phyloP scores from a whole-genome alignment of 495 filamentous ascomycete genomes.

The Penicillium waksmanii region DNA sequence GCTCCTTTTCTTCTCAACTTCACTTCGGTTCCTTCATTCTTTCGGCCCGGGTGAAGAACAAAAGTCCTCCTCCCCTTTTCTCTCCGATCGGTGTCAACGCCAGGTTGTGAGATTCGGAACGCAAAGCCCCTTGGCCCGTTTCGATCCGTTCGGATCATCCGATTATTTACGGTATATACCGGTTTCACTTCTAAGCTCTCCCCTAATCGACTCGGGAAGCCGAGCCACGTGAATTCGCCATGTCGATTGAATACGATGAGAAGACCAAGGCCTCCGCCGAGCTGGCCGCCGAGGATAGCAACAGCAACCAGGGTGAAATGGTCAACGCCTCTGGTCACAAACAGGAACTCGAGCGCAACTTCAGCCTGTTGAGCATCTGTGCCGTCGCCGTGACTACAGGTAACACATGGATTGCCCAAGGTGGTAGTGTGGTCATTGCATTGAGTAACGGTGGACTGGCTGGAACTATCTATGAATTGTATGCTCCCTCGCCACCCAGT shows the following conservation, averaged over 20 bases:
- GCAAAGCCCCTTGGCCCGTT: background rate
- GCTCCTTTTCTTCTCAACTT: constrained; percentile 8
- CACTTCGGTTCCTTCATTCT: constrained; percentile 7
- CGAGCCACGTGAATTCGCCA: constrained; percentile 11
- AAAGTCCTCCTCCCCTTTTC: background rate
- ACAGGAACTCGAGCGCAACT: constrained; percentile 64
- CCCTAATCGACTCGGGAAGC: constrained; percentile 1
- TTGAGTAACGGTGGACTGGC: constrained; percentile 55
- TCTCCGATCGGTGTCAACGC: background rate
- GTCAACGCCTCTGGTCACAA: constrained; percentile 61
- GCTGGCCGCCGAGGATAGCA: constrained; percentile 24
- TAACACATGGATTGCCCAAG: constrained; percentile 64
- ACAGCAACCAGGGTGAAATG: constrained; percentile 25
- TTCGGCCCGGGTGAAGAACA: constrained; percentile 1
- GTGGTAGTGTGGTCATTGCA: constrained; percentile 50
- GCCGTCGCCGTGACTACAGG: constrained; percentile 58
- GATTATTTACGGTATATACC: background rate
- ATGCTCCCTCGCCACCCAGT: constrained; percentile 4
- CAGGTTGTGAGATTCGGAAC: background rate
- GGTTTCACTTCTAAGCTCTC: background rate
- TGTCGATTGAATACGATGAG: constrained; percentile 23
- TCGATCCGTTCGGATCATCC: background rate
- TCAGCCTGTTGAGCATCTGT: constrained; percentile 60
- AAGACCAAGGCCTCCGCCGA: constrained; percentile 29
- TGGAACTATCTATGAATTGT: constrained; percentile 59